Percentiles rank a stretch among this genome's conserved stretches.
phyloP scores from a whole-genome alignment of 2,329 filamentous ascomycete genomes.

The Lachnellula arida region DNA sequence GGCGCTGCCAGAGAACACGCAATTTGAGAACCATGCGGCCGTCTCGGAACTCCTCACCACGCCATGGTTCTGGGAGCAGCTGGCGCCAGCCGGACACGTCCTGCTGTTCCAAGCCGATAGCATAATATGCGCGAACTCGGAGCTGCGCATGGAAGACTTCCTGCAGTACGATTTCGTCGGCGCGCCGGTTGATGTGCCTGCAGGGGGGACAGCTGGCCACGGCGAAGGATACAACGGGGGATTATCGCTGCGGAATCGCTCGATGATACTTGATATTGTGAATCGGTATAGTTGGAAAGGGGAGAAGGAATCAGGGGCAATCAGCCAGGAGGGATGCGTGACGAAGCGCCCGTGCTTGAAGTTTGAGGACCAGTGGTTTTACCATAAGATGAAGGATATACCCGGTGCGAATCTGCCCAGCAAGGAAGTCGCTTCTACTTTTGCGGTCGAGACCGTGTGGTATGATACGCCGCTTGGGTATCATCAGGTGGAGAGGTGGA shows the following conservation, averaged over 20 bases:
- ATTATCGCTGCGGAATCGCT: slow-evolving; percentile 32
- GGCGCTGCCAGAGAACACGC: slow-evolving; percentile 29
- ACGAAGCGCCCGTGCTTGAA: slow-evolving; percentile 16
- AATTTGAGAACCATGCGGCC: slow-evolving; percentile 30
- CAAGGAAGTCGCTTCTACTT: slow-evolving; percentile 15
- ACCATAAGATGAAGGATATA: slow-evolving; percentile 23
- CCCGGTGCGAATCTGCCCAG: slow-evolving; percentile 18
- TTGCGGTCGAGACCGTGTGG: slow-evolving; percentile 19
- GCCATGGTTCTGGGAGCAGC: slow-evolving; percentile 28
- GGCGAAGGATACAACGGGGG: slow-evolving; percentile 31
- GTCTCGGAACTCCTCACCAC: slow-evolving; percentile 28
- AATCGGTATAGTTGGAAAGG: slow-evolving; percentile 4
- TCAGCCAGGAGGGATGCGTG: slow-evolving; percentile 20
- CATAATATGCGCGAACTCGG: slow-evolving; percentile 26
- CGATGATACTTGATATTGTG: slow-evolving; percentile 27
- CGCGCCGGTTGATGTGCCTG: slow-evolving; percentile 22
- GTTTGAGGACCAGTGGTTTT: slow-evolving; percentile 25
- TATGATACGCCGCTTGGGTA: slow-evolving; percentile 15
- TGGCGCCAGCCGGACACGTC: slow-evolving; percentile 25
- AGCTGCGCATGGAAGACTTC: slow-evolving; percentile 25
- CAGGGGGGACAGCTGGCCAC: slow-evolving; percentile 2
- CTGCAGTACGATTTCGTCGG: slow-evolving; percentile 30
- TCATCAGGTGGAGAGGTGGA: slow-evolving; percentile 18
- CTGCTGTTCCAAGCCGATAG: slow-evolving; percentile 29
- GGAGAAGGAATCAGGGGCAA: slow-evolving; percentile 3